Percentiles rank a stretch among this genome's conserved stretches.
Conservation (phyloP, 257 asterid species). For the Galeopsis tetrahit region DNA sequence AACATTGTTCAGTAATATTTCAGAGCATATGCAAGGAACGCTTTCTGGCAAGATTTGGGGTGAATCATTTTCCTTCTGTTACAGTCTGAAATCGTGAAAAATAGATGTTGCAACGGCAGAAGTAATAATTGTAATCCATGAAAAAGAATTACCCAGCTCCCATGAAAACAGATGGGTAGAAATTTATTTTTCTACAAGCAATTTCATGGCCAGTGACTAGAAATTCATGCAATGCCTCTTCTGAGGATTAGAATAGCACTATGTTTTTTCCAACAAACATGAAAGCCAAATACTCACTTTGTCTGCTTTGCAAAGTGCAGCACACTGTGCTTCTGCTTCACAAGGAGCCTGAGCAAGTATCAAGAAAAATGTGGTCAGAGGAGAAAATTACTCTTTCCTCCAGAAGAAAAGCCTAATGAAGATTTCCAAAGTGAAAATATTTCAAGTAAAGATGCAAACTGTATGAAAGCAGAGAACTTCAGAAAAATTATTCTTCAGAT, state of each 20-base stretch:
- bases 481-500: constrained; percentile 25
- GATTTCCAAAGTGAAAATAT: constrained; percentile 16
- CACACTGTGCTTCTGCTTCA: constrained; percentile 98
- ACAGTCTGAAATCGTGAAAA: constrained; percentile 13
- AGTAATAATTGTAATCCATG: background rate
- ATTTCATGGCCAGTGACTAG: background rate
- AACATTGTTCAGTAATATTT: constrained; percentile 26
- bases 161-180: background rate
- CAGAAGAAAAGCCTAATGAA: constrained; percentile 19
- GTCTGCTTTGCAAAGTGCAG: constrained; percentile 80
- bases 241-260: background rate
- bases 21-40: constrained; percentile 2
- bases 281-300: constrained; percentile 53
- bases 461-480: constrained; percentile 14
- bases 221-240: background rate
- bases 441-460: constrained; percentile 17
- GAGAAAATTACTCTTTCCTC: constrained; percentile 26
- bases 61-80: background rate
- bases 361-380: constrained; percentile 27
- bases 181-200: background rate
- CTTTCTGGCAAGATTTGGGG: background rate
- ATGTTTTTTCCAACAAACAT: background rate
- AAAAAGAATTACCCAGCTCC: background rate
- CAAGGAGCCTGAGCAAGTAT: constrained; percentile 74
- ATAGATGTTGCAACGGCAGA: background rate